Evolutionary conservation across 768 basidiomycete species (phyloP), one percentile per base, ranked within the genome.

Genomic region (Fomitopsis pulvina): DNA sequence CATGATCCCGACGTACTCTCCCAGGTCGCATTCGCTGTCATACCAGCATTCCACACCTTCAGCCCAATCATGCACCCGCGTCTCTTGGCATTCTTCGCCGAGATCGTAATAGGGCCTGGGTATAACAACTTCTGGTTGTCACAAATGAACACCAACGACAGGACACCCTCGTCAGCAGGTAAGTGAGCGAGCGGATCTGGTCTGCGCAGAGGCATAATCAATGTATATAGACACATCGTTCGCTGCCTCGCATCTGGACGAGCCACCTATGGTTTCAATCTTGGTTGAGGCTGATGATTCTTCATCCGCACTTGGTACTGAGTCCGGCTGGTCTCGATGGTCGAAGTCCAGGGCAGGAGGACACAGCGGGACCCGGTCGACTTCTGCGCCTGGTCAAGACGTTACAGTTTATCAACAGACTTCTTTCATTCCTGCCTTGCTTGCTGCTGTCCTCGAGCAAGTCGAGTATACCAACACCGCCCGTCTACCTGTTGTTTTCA

Each of bases 41-140:
- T 91, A n/a, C 86, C 85, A 5, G 84, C 85, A 0, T 84, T 92
- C 55, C 70, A 74, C 27, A 81, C 84, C 22, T 91, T 91, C 66
- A 72, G 65, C 4, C 60, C 65, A 16, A 77, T 75, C 52, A 85
- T 89, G 81, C 71, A 80, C 51, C 66, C 72, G 14, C 74, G 83
- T 8, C 64, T 92, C 7, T 68, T 90, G 38, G 66, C 68, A 2
- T 88, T 90, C 64, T 87, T 88, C 52, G 83, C 89, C 52, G 75
- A 76, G 22, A 70, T 71, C 18, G 66, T 87, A 24, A 57, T 90
- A 7, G 74, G 78, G 48, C 70, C 72, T 24, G 66, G 80, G 27
- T 65, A 89, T 14, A 69, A 74, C 40, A 73, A 71, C 45, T 67
- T 85, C 27, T n/a, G n/a, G n/a, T n/a, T 41, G 14, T 9, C 11